Base-by-base conservation (phyloP, 148 eudicot genomes). In the Spergularia bocconei region DNA sequence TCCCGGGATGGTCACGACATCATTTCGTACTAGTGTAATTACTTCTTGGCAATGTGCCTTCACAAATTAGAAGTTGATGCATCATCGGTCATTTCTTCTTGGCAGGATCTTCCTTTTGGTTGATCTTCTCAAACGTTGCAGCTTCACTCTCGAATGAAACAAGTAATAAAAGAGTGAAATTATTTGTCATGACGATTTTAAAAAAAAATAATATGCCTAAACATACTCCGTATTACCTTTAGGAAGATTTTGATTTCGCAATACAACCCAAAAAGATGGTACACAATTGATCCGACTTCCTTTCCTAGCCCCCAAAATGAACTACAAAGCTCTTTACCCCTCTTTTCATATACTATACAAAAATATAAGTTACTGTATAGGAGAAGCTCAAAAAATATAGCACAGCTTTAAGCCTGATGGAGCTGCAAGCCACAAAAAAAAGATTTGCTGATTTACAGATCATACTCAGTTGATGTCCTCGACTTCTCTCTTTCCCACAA, bases 401-500 rank as follows among this genome's bases (percentile, higher is more conserved):
- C 52, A 63, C 55, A 69, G 25, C 56, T 61, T 66, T 66, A 65
- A 47, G 69, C 69, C 74, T 62, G 41, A 21, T 39, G 64, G 25
- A 13, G 60, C n/a, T 63, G 69, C 75, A 70, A 77, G 8, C 51
- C n/a, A 53, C 44, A 44, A 9, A 9, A 41, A 41, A 41, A 44
- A 0, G 48, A 64, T 33, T 7, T 17, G 19, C 51, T 36, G 19
- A 12, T 54, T 73, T 62, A 78, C 67, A 63, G 57, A 53, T 61
- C 69, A 71, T 76, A 72, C 23, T 68, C 79, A 13, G 69, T 67
- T 47, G 83, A 78, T 8, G 53, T 75, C 80, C 84, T 86, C 62
- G 69, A 44, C 69, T 60, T 84, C 21, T 87, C 86, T 60, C 77
- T 77, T 51, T 77, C 82, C 89, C 84, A 78, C 61, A 77, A 70